Evolutionary conservation across 331 rosid genomes (phyloP).

Genomic region (Pyrus hybrid): DNA sequence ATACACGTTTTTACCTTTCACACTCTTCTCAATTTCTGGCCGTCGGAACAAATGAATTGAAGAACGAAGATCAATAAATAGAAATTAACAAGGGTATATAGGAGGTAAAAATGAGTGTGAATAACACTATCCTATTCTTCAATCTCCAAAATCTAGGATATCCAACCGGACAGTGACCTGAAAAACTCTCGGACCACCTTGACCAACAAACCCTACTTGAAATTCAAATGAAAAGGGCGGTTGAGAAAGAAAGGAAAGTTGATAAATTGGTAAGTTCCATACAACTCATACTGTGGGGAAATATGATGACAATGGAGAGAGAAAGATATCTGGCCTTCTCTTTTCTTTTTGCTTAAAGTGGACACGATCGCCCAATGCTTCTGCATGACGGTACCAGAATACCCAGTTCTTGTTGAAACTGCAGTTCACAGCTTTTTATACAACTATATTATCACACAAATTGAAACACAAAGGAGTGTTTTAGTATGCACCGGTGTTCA

Average conservation of each 20-base stretch:
- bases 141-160: not conserved
- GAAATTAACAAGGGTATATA: too few relatives aligned
- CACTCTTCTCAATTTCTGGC: rapidly evolving
- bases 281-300: not conserved
- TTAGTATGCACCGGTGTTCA: too few relatives aligned
- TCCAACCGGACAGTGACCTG: not conserved
- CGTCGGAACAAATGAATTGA: too few relatives aligned
- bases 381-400: not conserved
- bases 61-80: too few relatives aligned
- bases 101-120: too few relatives aligned
- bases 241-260: not conserved
- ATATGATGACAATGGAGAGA: not conserved
- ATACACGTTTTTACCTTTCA: too few relatives aligned
- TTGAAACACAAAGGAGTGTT: too few relatives aligned
- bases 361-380: not conserved
- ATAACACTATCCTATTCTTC: too few relatives aligned
- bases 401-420: not conserved
- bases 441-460: not conserved
- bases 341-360: not conserved
- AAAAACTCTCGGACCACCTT: not conserved
- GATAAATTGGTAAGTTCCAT: not conserved
- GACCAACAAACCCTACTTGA: not conserved
- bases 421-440: not conserved
- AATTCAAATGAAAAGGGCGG: constrained; percentile 11
- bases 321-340: not conserved